Base-by-base conservation (phyloP, 768 basidiomycete species). In the Podaxis sp. region DNA sequence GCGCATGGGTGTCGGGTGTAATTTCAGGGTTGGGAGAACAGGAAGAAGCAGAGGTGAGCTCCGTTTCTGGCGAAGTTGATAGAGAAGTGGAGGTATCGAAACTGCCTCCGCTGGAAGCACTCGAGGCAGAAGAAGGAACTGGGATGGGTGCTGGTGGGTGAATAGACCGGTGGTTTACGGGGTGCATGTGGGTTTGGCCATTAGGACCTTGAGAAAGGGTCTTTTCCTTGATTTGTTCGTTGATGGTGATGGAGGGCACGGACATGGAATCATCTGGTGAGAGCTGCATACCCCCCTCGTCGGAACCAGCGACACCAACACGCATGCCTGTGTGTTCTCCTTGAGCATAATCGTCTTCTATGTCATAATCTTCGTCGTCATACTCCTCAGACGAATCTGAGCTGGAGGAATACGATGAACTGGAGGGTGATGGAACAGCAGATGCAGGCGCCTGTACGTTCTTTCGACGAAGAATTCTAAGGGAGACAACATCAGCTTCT, bases 171-270 rank as follows among this genome's bases (percentile, higher is more conserved):
- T 76, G 77, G 5, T 74, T 71, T 28, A 83, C 77, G 22, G 83
- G 83, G 69, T 87, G 86, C 86, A 87, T 87, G 70, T 85, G 82
- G 59, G 71, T 71, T 57, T 73, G 72, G 22, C 69, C 70, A 46
- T 78, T 74, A 53, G 69, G 63, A 7, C 71, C 59, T 76, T 70
- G 39, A 65, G 66, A 59, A 63, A 53, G 44, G 57, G 59, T 49
- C 52, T 65, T 46, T 28, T 63, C 59, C 46, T 63, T 44, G 60
- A 28, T 53, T 52, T 75, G 70, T 42, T 74, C 68, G 17, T 65
- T 67, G 17, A 66, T 69, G 38, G 73, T 68, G 17, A 66, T 69
- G 38, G 73, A 67, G 9, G 66, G 11, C 7, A 48, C 46, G 46
- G 63, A 2, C 28, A 59, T 49, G 12, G 59, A 5, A 8, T 58